Evolutionary conservation across 345 rosid genomes (phyloP), one percentile per base, ranked within the genome.

Genomic region (Mallotus nudiflorus): DNA sequence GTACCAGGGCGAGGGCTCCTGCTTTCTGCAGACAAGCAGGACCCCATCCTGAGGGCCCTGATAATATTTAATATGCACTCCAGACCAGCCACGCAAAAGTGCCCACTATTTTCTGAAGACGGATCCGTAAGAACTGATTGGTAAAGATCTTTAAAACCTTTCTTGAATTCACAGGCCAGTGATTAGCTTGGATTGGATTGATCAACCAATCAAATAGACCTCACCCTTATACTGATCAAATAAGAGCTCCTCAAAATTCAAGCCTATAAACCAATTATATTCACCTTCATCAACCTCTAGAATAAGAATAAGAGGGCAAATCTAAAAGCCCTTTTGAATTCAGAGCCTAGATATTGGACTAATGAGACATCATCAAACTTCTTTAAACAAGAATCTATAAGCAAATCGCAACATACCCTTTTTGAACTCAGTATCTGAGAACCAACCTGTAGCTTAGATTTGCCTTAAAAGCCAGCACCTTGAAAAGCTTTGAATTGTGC

Each of bases 11-110:
- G 68, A 80, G 97, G 92, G 82, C 91, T 90, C 90, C 92, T 81
- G 92, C 88, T 88, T 77, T 95, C 99, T 11, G 85, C 82, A 80
- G 99, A 87, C 74, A 95, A 89, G 92, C 98, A 95, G 97, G 99
- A 95, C 88, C 97, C 99, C 99, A 90, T 88, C 83, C 87, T 90
- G 18, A 95, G 99, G 97, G 98, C 97, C 91, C 99, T 92, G 93
- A 95, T 77, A 54, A 95, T 90, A 77, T 75, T 81, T 69, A 92
- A 70, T 78, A 95, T 57, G 96, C 99, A 95, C 82, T 95, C 99
- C 92, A 95, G 96, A 82, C 88, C 97, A 87, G 83, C 97, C 80
- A 74, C 59, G 74, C 82, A 86, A 50, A 82, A 76, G 74, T 73
- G 70, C 77, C 97, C 88, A 44, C 84, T 71, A 70, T 75, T 82